Evolutionary conservation across 495 filamentous ascomycete species (phyloP), one percentile per base, ranked within the genome.

Genomic region (Penicillium soppii): DNA sequence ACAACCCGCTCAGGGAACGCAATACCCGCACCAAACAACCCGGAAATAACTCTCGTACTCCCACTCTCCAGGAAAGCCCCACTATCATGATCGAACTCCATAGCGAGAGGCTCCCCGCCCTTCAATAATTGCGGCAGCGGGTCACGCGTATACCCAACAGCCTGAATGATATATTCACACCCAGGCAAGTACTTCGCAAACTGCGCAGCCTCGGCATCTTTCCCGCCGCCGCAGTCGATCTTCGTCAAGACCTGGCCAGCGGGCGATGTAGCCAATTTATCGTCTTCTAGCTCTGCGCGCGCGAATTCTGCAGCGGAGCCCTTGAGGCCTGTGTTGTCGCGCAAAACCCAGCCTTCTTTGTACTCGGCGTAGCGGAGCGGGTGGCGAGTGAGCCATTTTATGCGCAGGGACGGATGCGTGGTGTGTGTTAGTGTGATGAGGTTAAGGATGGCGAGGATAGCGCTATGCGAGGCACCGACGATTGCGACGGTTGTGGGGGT

Each of bases 241-340:
- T 81, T 81, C 7, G 66, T 66, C 30, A 85, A 58, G 45, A 77
- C 70, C 13, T 69, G 68, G 33, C 73, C 73, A 0, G 81, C 82
- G 2, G 68, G 56, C 21, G 79, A 82, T 10, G 65, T 61, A 15
- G 66, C 41, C 5, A 84, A 67, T 3, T 52, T 49, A 2, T 71
- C 73, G 33, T 78, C 78, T 53, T 84, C 82, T 2, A 85, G 67
- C 39, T 83, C 72, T 12, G 74, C 65, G 37, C 71, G 72, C 3
- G 81, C 82, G 64, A 81, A 86, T n/a, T 76, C 68, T 0, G 81
- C 81, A 0, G 77, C 81, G 3, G 67, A 63, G n/a, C 82, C 82
- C 59, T 85, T 84, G 13, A 85, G 66, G 3, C 82, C 82, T 3
- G 82, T 84, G 64, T 84, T 85, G 51, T 85, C 82, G 41, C 78